Evolutionary conservation across 148 eudicot species (phyloP).

Genomic region (Rhododendron molle): DNA sequence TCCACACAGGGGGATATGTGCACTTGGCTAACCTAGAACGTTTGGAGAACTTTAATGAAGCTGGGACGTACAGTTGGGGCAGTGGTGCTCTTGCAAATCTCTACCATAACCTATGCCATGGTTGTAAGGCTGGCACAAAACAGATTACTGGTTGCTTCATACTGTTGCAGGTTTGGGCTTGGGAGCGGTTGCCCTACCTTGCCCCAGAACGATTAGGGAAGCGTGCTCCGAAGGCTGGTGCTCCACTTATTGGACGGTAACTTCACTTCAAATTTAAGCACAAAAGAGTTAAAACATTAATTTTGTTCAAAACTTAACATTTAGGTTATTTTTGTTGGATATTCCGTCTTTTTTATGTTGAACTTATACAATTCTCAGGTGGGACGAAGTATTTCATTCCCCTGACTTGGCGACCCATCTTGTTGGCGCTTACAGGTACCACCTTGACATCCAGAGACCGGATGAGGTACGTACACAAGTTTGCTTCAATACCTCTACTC

Average conservation of each 20-base stretch:
- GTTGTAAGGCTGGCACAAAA: not conserved
- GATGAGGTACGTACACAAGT: no score
- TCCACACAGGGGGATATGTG: not conserved
- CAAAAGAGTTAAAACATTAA: not conserved
- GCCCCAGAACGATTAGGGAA: not conserved
- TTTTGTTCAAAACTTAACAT: no score
- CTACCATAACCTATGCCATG: not conserved
- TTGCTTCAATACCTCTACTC: no score
- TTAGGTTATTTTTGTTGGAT: not conserved
- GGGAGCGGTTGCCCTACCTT: not conserved
- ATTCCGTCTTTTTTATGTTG: not conserved
- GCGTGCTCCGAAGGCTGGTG: not conserved
- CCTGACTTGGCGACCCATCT: not conserved
- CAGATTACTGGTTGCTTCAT: not conserved
- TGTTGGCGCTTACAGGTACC: not conserved
- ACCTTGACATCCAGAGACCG: no score
- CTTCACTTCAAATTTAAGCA: no score
- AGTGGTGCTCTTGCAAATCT: not conserved
- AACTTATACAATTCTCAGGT: not conserved
- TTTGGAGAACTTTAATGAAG: not conserved
- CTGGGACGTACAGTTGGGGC: not conserved
- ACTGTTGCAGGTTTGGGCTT: not conserved
- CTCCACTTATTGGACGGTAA: no score
- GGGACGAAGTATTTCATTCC: not conserved
- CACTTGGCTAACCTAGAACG: not conserved